Evolutionary conservation across 495 filamentous ascomycete genomes (phyloP), one percentile per base, ranked within the genome.

Genomic region (Tuber melanosporum): DNA sequence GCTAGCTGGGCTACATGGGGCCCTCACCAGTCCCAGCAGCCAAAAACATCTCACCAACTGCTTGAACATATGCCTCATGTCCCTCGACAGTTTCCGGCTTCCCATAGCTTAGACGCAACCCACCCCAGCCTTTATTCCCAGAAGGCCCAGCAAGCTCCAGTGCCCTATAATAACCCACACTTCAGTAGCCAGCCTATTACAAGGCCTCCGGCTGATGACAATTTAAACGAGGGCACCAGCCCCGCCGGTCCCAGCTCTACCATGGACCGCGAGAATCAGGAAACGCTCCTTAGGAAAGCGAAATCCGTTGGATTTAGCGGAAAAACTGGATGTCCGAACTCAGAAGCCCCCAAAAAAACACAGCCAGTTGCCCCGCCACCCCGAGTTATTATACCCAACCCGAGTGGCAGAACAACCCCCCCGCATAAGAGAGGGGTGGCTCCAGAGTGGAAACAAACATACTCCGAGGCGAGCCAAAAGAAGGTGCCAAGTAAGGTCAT

Each of bases 371-470:
- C 78, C 5, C 9, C 71, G 32, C 47, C 70, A 36, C 2, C 57
- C 32, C 57, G 39, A 45, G 36, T 44, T n/a, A 71, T 72, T 22
- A 70, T 80, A 15, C 78, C 78, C 20, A 80, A 80, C 52, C 78
- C 78, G 14, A 80, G 78, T 32, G 78, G 78, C 39, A 71, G 78
- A 7, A 80, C 43, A 20, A 80, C 78, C 39, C 78, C 78, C 12
- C 78, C 78, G 3, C 78, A 80, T 41, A 80, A 80, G 36, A 75
- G 78, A 36, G 57, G 26, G 14, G 22, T 80, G 47, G 8, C 78
- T 72, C 12, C 76, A 72, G 36, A 73, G 39, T 66, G 75, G 47
- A 44, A 71, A 47, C 12, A 71, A 57, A 42, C 12, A 19, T 66
- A 66, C 57, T 66, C 43, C 39, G 47, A 75, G 47, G 70, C 17